Conservation (phyloP, 2,329 filamentous ascomycete genomes). For the Verticillium longisporum region DNA sequence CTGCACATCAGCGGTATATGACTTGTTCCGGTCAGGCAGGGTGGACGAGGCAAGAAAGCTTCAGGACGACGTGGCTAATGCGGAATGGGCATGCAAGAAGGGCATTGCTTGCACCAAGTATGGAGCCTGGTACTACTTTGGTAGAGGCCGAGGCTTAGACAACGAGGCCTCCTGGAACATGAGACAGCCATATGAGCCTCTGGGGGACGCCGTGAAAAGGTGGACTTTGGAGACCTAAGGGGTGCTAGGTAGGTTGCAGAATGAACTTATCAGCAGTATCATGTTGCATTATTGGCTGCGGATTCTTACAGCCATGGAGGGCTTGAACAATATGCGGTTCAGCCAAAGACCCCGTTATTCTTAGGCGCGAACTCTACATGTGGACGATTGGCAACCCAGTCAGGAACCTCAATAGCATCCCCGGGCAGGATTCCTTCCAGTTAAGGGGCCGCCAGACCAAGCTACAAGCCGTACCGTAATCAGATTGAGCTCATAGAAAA, state of each 20-base stretch:
- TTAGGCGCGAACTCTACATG: no score
- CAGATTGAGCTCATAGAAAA: no score
- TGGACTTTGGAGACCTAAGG: slow-evolving; percentile 35
- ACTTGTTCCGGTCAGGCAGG: slow-evolving; percentile 30
- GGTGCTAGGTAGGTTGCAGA: slow-evolving; percentile 17
- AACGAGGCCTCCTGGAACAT: slow-evolving; percentile 30
- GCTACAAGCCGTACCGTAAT: no score
- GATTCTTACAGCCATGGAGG: no score
- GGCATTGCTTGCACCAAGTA: slow-evolving; percentile 38
- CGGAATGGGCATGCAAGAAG: slow-evolving; percentile 45
- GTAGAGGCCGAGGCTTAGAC: slow-evolving; percentile 26
- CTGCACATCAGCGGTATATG: slow-evolving; percentile 30
- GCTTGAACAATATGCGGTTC: no score
- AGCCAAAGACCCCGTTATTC: no score
- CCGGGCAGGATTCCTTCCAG: no score
- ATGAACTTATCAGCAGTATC: no score
- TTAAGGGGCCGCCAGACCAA: no score
- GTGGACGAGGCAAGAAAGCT: slow-evolving; percentile 28
- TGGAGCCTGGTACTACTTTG: slow-evolving; percentile 34
- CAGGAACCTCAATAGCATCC: no score
- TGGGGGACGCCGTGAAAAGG: slow-evolving; percentile 26
- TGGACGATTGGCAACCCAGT: no score
- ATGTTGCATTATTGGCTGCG: no score
- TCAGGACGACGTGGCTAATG: slow-evolving; percentile 35
- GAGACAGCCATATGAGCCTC: slow-evolving; percentile 32